Base-by-base conservation (phyloP, 2,329 filamentous ascomycete genomes). In the Cytospora piceae region DNA sequence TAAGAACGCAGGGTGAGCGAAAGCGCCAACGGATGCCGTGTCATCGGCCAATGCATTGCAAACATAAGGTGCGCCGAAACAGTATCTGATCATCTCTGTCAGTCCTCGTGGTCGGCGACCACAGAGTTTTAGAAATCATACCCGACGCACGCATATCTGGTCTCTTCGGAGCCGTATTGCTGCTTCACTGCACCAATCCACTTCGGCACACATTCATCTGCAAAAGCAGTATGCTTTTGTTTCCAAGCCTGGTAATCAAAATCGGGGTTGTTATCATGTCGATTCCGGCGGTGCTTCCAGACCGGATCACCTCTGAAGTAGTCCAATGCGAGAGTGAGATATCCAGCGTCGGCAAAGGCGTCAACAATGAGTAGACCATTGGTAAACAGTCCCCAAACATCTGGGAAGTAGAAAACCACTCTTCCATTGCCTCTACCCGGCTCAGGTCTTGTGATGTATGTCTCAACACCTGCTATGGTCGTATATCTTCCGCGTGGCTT, bases 221-320 rank as follows among this genome's bases (percentile, higher is more conserved):
- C 80, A 69, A 80, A 82, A 1, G 70, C 69, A 12, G 70, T 74
- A 63, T 84, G 79, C 70, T 82, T 83, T 32, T 66, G 62, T 63
- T 79, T 80, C 82, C 82, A 84, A 3, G 78, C 81, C 31, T 78
- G 77, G 27, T 77, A 80, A 70, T 84, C 81, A 64, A 84, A 84
- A 29, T 69, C 74, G 1, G 76, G 74, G 27, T 68, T 51, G 20
- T n/a, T 73, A 39, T 76, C 73, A 42, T 75, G 63, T n/a, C 72
- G 61, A 62, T 73, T 58, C 69, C 67, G 73, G 22, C 77, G 72
- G 65, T 82, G 76, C 54, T 79, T 81, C 71, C 73, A 78, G 4
- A 82, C 73, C 0, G 79, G 76, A 69, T 82, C 80, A 7, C 78
- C 80, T 9, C 73, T 73, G 65, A 82, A 82, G 70, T 82, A 82